Base-by-base conservation (phyloP, 2,329 filamentous ascomycete genomes). In the Talaromyces piceae region DNA sequence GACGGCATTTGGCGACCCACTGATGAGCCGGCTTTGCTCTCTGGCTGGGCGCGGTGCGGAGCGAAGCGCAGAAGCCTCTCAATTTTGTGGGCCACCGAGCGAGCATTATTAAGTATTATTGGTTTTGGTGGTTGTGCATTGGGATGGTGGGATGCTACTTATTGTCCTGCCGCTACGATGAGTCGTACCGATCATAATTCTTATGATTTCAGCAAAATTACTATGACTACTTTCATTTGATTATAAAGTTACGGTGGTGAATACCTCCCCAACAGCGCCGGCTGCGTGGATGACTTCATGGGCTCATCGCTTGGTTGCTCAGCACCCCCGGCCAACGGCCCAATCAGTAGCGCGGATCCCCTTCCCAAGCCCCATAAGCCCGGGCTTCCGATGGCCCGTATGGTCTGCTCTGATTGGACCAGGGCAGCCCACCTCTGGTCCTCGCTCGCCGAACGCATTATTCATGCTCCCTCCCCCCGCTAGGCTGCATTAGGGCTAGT, bases 41-140 rank as follows among this genome's bases (percentile, higher is more conserved):
- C 16, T 45, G 50, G 50, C 45, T 41, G 33, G 46, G 41, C 30
- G 39, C 50, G 50, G 50, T 13, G 50, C 50, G 50, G 50, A 45
- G 45, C 50, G 50, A 52, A 49, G 50, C 50, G 50, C 45, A 27
- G 28, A 44, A 25, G 31, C 31, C 31, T 28, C 33, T 20, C 27
- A 8, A n/a, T n/a, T n/a, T n/a, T n/a, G n/a, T 37, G 31, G n/a
- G n/a, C 31, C n/a, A 12, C n/a, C n/a, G 13, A 3, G 30, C 28
- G 4, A 6, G 13, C 31, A 33, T 16, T 37, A 16, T 18, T 18
- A 37, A 8, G 30, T 37, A 16, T 37, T 16, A 13, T 18, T 18
- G 9, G 31, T 8, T 16, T 6, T 28, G 26, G 2, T 28, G 6
- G 11, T 28, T 28, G 3, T n/a, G n/a, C n/a, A n/a, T n/a, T n/a